Percentiles rank a stretch among this genome's conserved stretches.
Conservation (phyloP, 2,329 filamentous ascomycete species). For the Cladosporium sp. region DNA sequence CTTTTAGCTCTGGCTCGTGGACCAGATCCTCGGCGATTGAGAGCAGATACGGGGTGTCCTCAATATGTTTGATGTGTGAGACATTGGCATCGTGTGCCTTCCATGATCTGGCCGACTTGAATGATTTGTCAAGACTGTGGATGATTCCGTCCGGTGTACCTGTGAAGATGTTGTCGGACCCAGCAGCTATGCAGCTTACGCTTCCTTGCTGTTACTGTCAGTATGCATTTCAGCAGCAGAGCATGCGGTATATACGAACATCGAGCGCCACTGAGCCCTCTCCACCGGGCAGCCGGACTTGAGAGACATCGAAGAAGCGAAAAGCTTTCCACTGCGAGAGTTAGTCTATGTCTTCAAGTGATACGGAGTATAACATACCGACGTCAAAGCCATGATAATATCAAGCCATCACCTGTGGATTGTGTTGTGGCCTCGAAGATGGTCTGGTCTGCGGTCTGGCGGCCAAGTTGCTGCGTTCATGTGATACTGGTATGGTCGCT, state of each 20-base stretch:
- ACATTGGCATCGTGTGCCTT: slow-evolving; percentile 81
- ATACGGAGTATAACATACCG: slow-evolving; percentile 27
- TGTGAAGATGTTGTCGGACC: slow-evolving; percentile 85
- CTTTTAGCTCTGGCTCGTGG: slow-evolving; percentile 84
- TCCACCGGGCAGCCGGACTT: slow-evolving; percentile 76
- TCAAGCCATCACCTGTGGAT: slow-evolving; percentile 30
- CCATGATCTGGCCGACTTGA: slow-evolving; percentile 86
- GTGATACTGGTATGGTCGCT: neutral
- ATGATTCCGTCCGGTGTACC: slow-evolving; percentile 83
- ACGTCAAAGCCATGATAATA: slow-evolving; percentile 38
- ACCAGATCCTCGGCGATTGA: slow-evolving; percentile 87
- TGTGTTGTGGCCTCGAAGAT: slow-evolving; percentile 6
- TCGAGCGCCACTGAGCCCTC: slow-evolving; percentile 61
- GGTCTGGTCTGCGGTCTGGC: slow-evolving; percentile 10
- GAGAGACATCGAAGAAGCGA: slow-evolving; percentile 96
- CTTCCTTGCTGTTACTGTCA: slow-evolving; percentile 56
- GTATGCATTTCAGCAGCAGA: slow-evolving; percentile 1
- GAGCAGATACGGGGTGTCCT: slow-evolving; percentile 81
- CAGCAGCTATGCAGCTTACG: slow-evolving; percentile 80
- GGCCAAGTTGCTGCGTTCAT: neutral
- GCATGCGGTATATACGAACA: slow-evolving; percentile 24
- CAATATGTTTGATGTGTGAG: slow-evolving; percentile 89
- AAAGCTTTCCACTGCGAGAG: slow-evolving; percentile 90
- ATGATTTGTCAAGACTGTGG: slow-evolving; percentile 81
- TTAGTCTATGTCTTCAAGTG: neutral